Conservation (phyloP, 805 yeast genomes). For the Candida ascalaphidarum region DNA sequence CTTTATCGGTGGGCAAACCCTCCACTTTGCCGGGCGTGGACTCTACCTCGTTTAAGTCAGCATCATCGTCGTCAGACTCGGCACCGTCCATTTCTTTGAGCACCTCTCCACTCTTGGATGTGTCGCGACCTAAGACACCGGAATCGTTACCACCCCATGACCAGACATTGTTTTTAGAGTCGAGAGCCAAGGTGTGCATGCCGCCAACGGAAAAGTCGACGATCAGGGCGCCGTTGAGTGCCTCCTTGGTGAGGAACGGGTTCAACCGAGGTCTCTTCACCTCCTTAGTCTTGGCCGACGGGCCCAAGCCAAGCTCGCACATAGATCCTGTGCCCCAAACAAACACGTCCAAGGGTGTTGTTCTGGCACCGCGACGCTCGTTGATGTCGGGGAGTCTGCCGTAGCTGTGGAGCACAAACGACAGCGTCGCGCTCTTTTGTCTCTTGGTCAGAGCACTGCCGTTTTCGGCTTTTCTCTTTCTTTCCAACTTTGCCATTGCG, state of each 20-base stretch:
- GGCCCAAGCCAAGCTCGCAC: conserved; percentile 98
- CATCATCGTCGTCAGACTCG: conserved; percentile 58
- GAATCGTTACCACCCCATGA: conserved; percentile 98
- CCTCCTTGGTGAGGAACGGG: conserved; percentile 55
- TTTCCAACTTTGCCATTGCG: conserved; percentile 38
- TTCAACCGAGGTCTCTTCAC: conserved; percentile 94
- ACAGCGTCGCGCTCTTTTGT: conserved; percentile 20
- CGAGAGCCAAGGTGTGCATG: conserved; percentile 85
- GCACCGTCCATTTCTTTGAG: conserved; percentile 58
- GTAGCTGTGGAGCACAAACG: conserved; percentile 41
- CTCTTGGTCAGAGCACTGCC: conserved; percentile 17
- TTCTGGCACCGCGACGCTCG: conserved; percentile 24
- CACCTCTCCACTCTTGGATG: conserved; percentile 51
- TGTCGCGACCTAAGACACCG: conserved; percentile 84
- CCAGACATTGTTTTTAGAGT: conserved; percentile 73
- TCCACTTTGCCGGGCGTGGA: conserved; percentile 81
- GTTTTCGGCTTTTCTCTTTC: conserved; percentile 22
- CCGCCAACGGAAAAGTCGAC: conserved; percentile 94
- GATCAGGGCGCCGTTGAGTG: conserved; percentile 44
- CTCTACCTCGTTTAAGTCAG: conserved; percentile 81
- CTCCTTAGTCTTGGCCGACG: conserved; percentile 82
- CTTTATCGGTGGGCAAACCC: conserved; percentile 42
- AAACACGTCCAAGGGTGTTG: conserved; percentile 60
- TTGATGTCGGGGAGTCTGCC: conserved; percentile 40
- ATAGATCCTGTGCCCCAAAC: conserved; percentile 97